A percentile compares a stretch with the other conserved stretches of the same genome.
phyloP scores from a whole-genome alignment of 2,329 filamentous ascomycete genomes.

The Aureobasidium sp. region DNA sequence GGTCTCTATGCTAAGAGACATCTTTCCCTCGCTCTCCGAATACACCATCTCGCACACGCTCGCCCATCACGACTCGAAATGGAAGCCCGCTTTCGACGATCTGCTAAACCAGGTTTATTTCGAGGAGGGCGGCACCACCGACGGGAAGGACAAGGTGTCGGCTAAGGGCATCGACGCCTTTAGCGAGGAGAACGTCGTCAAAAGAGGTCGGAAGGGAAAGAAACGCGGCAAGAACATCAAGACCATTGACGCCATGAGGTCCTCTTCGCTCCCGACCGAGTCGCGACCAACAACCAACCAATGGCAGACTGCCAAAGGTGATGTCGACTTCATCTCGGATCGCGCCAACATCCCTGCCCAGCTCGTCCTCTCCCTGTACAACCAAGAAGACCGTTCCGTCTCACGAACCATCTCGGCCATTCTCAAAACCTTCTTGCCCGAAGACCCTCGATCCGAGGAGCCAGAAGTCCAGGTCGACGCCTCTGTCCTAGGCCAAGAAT shows the following conservation, averaged over 20 bases:
- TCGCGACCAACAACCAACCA: slow-evolving; percentile 38
- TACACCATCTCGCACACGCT: slow-evolving; percentile 62
- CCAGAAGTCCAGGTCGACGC: slow-evolving; percentile 42
- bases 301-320: slow-evolving; percentile 51
- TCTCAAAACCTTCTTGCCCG: slow-evolving; percentile 26
- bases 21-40: slow-evolving; percentile 62
- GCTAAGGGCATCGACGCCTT: slow-evolving; percentile 80
- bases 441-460: slow-evolving; percentile 38
- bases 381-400: slow-evolving; percentile 50
- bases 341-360: slow-evolving; percentile 43
- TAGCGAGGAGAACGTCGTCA: slow-evolving; percentile 48
- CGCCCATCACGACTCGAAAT: slow-evolving; percentile 59
- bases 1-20: slow-evolving; percentile 53
- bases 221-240: slow-evolving; percentile 33
- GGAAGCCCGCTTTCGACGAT: slow-evolving; percentile 67
- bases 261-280: slow-evolving; percentile 23
- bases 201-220: slow-evolving; percentile 40
- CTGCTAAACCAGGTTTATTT: slow-evolving; percentile 74
- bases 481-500: slow-evolving; percentile 48
- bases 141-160: slow-evolving; percentile 36
- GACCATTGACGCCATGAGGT: slow-evolving; percentile 24
- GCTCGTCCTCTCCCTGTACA: slow-evolving; percentile 51
- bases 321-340: slow-evolving; percentile 53
- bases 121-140: slow-evolving; percentile 54
- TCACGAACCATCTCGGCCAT: slow-evolving; percentile 50